Percentiles rank a stretch among this genome's conserved stretches.
Conservation (phyloP, 768 basidiomycete species). For the Boletus bicolor region DNA sequence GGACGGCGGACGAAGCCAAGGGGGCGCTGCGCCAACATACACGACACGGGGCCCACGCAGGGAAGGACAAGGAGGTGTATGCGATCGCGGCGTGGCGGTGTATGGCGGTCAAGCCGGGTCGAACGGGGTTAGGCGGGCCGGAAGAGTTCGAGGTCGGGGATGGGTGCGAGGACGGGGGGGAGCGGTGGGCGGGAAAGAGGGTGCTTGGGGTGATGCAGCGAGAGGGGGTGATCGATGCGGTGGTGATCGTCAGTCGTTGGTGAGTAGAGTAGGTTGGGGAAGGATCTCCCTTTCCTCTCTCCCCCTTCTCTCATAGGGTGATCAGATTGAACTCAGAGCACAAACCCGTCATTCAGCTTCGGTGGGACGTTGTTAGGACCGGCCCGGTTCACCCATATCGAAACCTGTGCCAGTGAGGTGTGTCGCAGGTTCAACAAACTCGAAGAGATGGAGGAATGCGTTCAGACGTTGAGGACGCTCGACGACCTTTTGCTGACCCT, state of each 20-base stretch:
- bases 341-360: conserved; percentile 47
- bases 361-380: conserved; percentile 81
- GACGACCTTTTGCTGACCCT: conserved; percentile 60
- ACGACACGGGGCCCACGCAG: not conserved
- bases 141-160: conserved; percentile 70
- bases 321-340: not conserved
- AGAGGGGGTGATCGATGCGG: conserved; percentile 72
- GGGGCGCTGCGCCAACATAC: not conserved
- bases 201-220: conserved; percentile 66
- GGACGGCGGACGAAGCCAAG: conserved; percentile 30
- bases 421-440: conserved; percentile 63
- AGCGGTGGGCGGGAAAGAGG: conserved; percentile 64
- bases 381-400: conserved; percentile 71
- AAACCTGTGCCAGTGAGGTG: conserved; percentile 71
- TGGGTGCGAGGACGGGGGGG: conserved; percentile 74
- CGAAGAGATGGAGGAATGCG: conserved; percentile 65
- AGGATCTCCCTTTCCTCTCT: not conserved
- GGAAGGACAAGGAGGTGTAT: conserved; percentile 31
- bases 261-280: conserved; percentile 20
- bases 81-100: conserved; percentile 79
- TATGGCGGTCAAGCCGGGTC: conserved; percentile 65
- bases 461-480: conserved; percentile 53
- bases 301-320: not conserved
- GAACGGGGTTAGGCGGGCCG: conserved; percentile 62
- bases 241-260: conserved; percentile 79